These are phyloP conservation scores for Malus asiatica DNA, from an alignment of 306 rosid genomes.

Conservation along the genomic window DNA sequence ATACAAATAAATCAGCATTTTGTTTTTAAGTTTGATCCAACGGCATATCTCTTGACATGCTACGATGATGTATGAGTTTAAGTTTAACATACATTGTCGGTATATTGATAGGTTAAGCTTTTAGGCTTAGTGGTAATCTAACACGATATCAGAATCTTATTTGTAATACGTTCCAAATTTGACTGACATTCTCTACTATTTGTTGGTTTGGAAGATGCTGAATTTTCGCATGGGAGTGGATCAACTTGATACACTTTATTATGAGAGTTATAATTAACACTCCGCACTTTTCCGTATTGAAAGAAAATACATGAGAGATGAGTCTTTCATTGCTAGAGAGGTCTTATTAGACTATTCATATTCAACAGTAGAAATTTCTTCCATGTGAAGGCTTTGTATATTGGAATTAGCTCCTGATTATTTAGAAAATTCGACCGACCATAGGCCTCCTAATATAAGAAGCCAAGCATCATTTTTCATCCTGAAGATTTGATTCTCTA, in stretches of 20 bases:
- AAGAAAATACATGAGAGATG: background rate
- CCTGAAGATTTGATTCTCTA: background rate
- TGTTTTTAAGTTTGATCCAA: background rate
- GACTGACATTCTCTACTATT: background rate
- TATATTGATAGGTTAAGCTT: too few relatives aligned
- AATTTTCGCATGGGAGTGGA: too few relatives aligned
- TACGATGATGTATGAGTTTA: background rate
- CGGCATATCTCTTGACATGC: background rate
- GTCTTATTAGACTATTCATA: too few relatives aligned
- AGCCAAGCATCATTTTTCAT: background rate
- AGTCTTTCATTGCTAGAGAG: background rate
- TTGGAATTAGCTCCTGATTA: too few relatives aligned
- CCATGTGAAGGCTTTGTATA: too few relatives aligned
- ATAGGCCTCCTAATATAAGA: background rate
- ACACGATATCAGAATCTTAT: background rate
- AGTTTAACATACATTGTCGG: background rate
- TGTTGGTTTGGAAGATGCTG: background rate
- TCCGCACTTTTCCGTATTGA: background rate
- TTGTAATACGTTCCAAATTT: background rate
- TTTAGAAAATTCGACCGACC: background rate
- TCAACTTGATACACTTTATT: background rate
- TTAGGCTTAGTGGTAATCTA: background rate
- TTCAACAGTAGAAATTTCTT: too few relatives aligned
- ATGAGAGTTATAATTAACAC: background rate
- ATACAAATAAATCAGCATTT: background rate